Evolutionary conservation across 2,329 filamentous ascomycete species (phyloP), one percentile per base, ranked within the genome.

Genomic region (Corynespora cassiicola): DNA sequence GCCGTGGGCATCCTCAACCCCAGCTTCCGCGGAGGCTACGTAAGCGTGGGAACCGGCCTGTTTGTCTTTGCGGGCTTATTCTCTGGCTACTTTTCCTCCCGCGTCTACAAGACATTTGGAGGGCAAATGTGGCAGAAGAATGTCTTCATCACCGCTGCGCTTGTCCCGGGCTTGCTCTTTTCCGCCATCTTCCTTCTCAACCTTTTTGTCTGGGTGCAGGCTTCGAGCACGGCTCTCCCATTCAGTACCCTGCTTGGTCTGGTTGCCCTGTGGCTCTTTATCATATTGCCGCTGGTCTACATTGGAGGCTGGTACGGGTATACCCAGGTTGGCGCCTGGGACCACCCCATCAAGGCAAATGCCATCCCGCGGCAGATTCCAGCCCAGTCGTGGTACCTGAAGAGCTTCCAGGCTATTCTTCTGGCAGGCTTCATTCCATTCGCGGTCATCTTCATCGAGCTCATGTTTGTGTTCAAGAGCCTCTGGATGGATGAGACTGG

Each of bases 401-500:
- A 80, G 50, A 79, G 79, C 24, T 51, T 81, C 7, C 81, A 84
- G 33, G 79, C 84, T 1, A 76, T 86, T 7, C 70, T 95, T 20
- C 70, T 94, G 7, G 86, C 87, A 0, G 90, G 90, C 1, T 71
- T 94, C 12, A 80, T 92, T 6, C 89, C 90, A 0, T 95, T 95
- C 61, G 87, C 87, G 2, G 88, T 95, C 39, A 85, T 95, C 53
- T 94, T 92, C 66, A 89, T 95, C 58, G 89, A 95, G 70, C 78
- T 95, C 10, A 76, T 92, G 26, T 94, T 91, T 63, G 85, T 94
- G 32, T 94, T 95, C 70, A 88, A 90, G 70, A 90, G 86, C 31
- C 68, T 95, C 21, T 94, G 89, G 87, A 86, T 91, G 66, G 90
- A 95, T 69, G 95, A 95, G 75, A 90, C 84, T 59, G 88, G 88